Evolutionary conservation across 176 grass and related monocot species (phyloP).

Genomic region (Oryza glaberrima): DNA sequence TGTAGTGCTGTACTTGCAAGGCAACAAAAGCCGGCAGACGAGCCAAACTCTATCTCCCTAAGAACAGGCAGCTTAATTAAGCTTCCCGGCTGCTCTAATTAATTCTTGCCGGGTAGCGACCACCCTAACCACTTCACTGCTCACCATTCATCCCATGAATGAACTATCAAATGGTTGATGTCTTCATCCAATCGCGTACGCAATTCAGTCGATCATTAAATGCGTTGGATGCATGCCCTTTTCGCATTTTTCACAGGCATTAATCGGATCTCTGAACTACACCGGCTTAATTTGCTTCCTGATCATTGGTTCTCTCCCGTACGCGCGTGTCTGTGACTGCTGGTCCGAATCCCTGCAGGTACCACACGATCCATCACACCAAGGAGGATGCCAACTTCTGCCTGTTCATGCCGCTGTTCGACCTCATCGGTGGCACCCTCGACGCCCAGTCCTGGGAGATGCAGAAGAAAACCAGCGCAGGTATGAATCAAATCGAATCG

Average conservation of each 20-base stretch:
- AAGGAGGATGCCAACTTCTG: conserved; percentile 80
- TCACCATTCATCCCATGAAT: background rate
- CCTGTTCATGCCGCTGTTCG: conserved; percentile 97
- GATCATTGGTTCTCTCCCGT: background rate
- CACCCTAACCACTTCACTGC: background rate
- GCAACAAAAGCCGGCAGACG: background rate
- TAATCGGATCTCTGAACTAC: background rate
- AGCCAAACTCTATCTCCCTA: background rate
- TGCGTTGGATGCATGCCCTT: background rate
- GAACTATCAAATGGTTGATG: background rate
- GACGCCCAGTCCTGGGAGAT: conserved; percentile 61
- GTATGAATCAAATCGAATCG: conserved; percentile 12
- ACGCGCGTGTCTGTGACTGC: background rate
- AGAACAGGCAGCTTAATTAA: background rate
- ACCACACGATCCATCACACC: conserved; percentile 82
- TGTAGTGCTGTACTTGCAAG: background rate
- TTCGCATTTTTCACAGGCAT: background rate
- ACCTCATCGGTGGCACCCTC: conserved; percentile 76
- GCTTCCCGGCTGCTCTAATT: background rate
- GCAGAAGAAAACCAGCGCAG: conserved; percentile 61
- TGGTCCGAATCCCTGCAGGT: conserved; percentile 48
- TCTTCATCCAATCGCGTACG: background rate
- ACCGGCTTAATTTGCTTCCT: background rate
- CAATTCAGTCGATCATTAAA: background rate
- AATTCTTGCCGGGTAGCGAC: conserved; percentile 2